phyloP scores from a whole-genome alignment of 73 alveolate species.

The Blepharisma japonicum region DNA sequence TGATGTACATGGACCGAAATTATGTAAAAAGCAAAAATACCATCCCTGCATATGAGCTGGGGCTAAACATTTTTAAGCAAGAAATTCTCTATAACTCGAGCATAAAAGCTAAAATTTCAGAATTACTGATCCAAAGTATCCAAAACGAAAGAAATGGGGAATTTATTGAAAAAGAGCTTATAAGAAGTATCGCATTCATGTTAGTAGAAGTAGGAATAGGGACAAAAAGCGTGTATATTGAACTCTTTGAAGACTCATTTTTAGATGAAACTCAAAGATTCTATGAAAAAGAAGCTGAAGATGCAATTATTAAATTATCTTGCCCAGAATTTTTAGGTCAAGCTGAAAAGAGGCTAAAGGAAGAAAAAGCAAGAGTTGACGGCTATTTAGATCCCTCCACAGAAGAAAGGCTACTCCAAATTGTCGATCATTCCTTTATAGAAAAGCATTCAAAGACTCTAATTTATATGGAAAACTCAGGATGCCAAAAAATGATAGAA shows the following conservation, averaged over 20 bases:
- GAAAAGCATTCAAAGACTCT: conserved; percentile 45
- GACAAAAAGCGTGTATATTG: conserved; percentile 38
- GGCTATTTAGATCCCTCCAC: conserved; percentile 42
- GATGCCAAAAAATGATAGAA: conserved; percentile 38
- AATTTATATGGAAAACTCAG: conserved; percentile 49
- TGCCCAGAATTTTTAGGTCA: conserved; percentile 47
- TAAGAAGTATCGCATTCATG: conserved; percentile 36
- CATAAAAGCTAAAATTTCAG: conserved; percentile 27
- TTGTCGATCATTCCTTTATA: conserved; percentile 39
- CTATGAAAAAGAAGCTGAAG: conserved; percentile 37
- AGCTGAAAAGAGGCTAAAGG: conserved; percentile 47
- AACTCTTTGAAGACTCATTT: conserved; percentile 51
- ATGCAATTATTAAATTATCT: conserved; percentile 25
- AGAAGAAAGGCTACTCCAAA: conserved; percentile 38
- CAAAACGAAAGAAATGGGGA: conserved; percentile 57
- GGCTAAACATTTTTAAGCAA: conserved; percentile 39
- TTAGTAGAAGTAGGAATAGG: conserved; percentile 47
- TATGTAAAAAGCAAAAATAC: conserved; percentile 51
- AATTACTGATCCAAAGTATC: conserved; percentile 30
- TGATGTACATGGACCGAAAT: conserved; percentile 66
- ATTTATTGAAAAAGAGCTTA: conserved; percentile 35
- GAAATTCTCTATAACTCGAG: conserved; percentile 32
- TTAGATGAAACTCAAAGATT: conserved; percentile 39
- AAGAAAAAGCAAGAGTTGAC: conserved; percentile 51
- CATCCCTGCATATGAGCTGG: conserved; percentile 47